phyloP scores from a whole-genome alignment of 768 basidiomycete genomes.

The Aureoboletus auriporus region DNA sequence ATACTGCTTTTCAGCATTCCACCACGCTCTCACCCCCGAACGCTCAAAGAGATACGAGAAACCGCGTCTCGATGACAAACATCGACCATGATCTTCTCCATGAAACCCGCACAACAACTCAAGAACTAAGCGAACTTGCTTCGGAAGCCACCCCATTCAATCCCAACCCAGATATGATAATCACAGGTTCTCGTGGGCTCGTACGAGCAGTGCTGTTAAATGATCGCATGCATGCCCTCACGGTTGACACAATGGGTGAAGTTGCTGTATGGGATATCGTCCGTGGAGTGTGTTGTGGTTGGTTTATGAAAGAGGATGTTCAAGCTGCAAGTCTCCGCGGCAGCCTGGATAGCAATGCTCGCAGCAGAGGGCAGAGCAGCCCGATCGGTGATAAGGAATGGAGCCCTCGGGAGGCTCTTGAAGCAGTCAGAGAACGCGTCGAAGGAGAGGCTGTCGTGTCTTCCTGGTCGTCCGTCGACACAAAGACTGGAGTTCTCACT shows the following conservation, averaged over 20 bases:
- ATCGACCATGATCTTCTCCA: conserved; percentile 28
- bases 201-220: conserved; percentile 80
- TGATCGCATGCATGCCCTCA: conserved; percentile 86
- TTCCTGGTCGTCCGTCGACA: conserved; percentile 86
- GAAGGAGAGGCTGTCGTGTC: conserved; percentile 89
- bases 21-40: conserved; percentile 25
- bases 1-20: conserved; percentile 31
- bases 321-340: conserved; percentile 49
- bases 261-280: conserved; percentile 94
- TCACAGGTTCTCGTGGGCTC: conserved; percentile 75
- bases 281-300: conserved; percentile 68
- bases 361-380: conserved; percentile 31
- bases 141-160: conserved; percentile 64
- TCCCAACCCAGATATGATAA: conserved; percentile 59
- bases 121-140: conserved; percentile 75
- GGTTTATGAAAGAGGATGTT: conserved; percentile 64
- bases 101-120: conserved; percentile 47
- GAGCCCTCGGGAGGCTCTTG: conserved; percentile 80
- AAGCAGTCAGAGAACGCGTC: conserved; percentile 84
- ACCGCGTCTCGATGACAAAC: conserved; percentile 17
- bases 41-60: conserved; percentile 17
- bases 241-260: conserved; percentile 84
- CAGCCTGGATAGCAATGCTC: conserved; percentile 38
- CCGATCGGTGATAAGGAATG: conserved; percentile 41
- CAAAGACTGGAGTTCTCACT: conserved; percentile 82